These are phyloP conservation scores for Luzula sylvatica DNA, from an alignment of 176 grass and related monocot genomes.

Conservation along the genomic window DNA sequence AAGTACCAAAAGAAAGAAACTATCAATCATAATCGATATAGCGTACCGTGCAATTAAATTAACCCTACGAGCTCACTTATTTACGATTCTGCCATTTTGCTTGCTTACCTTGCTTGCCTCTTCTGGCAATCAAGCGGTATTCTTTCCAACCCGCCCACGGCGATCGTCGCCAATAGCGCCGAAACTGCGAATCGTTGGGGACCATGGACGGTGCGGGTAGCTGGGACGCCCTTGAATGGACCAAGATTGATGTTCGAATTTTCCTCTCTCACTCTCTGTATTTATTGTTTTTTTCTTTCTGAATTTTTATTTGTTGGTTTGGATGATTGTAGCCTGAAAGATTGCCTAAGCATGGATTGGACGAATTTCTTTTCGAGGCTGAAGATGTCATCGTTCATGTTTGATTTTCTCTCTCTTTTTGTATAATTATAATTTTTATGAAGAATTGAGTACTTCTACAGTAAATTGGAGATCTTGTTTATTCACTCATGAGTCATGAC, in stretches of 20 bases:
- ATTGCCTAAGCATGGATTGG: conserved; percentile 25
- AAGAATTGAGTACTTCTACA: not conserved
- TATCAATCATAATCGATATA: not conserved
- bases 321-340: conserved; percentile 16
- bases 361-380: conserved; percentile 25
- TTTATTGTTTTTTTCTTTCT: not conserved
- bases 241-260: conserved; percentile 16
- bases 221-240: conserved; percentile 42
- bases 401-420: not conserved
- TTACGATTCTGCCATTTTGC: conserved; percentile 5
- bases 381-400: conserved; percentile 47
- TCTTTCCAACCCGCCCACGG: not conserved
- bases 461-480: conserved; percentile 1
- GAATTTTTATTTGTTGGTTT: not conserved
- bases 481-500: not conserved
- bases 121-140: not conserved
- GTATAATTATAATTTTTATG: not conserved
- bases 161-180: conserved; percentile 2
- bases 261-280: not conserved
- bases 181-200: not conserved
- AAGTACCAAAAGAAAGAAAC: not conserved
- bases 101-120: conserved; percentile 15
- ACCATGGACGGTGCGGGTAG: conserved; percentile 27
- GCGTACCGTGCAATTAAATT: not conserved
- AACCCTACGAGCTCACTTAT: conserved; percentile 4